These are phyloP conservation scores for Candida methanosorbosa DNA, from an alignment of 805 yeast genomes.

Conservation along the genomic window DNA sequence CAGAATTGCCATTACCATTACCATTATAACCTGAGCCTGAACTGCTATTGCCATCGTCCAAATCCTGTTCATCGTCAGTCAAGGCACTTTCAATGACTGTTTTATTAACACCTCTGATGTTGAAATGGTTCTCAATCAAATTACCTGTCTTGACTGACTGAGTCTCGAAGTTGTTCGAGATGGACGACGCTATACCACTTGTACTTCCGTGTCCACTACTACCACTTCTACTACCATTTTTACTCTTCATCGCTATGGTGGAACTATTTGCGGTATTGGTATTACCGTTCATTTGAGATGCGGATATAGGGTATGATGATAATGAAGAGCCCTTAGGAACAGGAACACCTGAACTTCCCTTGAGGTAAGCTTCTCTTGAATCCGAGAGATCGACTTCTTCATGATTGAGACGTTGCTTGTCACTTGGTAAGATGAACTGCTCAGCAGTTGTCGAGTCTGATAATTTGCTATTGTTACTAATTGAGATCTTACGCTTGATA, in stretches of 20 bases:
- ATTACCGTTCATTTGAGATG: neutral
- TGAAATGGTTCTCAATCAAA: conserved; percentile 63
- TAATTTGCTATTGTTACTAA: too few species aligned
- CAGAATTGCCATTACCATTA: conserved; percentile 1
- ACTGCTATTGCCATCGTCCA: conserved; percentile 4
- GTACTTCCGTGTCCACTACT: neutral
- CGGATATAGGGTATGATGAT: neutral
- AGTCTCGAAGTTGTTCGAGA: neutral
- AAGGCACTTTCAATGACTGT: conserved; percentile 69
- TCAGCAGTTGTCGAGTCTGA: neutral
- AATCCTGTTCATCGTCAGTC: conserved; percentile 31
- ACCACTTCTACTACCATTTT: neutral
- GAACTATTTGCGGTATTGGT: neutral
- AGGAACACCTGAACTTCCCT: neutral
- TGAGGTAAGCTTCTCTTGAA: conserved; percentile 3
- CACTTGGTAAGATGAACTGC: conserved; percentile 11
- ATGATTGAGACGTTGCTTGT: conserved; percentile 6
- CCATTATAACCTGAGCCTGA: neutral
- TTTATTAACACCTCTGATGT: conserved; percentile 75
- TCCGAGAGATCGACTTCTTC: conserved; percentile 17
- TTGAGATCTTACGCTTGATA: conserved; percentile 10
- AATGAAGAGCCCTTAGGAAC: neutral
- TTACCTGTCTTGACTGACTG: conserved; percentile 38
- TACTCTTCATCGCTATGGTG: neutral
- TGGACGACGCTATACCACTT: neutral